phyloP scores from a whole-genome alignment of 768 basidiomycete species.

The Tricholoma sp. region DNA sequence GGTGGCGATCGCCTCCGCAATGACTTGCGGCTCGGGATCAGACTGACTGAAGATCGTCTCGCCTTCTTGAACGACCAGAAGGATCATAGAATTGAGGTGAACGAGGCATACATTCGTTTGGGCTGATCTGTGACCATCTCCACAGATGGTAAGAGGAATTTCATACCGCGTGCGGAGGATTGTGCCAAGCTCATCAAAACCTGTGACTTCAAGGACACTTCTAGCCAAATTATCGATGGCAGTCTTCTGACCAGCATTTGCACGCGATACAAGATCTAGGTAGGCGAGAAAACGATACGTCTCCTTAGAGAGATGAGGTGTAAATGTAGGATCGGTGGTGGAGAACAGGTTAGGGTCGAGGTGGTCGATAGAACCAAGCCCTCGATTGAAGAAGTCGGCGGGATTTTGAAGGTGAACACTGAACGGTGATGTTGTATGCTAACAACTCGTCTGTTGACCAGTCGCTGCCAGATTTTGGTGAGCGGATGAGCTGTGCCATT shows the following conservation, averaged over 20 bases:
- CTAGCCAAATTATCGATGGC: background rate
- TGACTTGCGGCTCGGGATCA: constrained; percentile 23
- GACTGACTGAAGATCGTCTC: background rate
- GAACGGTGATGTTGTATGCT: background rate
- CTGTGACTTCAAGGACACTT: background rate
- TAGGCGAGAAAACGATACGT: background rate
- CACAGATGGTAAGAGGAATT: constrained; percentile 11
- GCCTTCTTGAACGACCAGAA: background rate
- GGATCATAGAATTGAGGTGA: background rate
- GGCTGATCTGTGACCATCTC: background rate
- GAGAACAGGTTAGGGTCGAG: background rate
- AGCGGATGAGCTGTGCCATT: background rate
- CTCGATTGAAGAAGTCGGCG: background rate
- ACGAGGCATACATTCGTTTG: background rate
- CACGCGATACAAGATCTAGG: background rate
- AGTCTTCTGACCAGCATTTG: background rate
- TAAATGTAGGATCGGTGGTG: background rate
- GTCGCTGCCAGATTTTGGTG: background rate
- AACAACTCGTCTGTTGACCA: background rate
- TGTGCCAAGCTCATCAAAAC: constrained; percentile 7
- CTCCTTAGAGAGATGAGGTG: background rate
- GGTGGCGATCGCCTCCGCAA: constrained; percentile 27
- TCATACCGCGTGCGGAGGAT: constrained; percentile 6
- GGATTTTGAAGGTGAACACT: background rate
- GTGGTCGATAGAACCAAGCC: background rate